Evolutionary conservation across 805 yeast species (phyloP).

Genomic region (Kuraishia borneana): DNA sequence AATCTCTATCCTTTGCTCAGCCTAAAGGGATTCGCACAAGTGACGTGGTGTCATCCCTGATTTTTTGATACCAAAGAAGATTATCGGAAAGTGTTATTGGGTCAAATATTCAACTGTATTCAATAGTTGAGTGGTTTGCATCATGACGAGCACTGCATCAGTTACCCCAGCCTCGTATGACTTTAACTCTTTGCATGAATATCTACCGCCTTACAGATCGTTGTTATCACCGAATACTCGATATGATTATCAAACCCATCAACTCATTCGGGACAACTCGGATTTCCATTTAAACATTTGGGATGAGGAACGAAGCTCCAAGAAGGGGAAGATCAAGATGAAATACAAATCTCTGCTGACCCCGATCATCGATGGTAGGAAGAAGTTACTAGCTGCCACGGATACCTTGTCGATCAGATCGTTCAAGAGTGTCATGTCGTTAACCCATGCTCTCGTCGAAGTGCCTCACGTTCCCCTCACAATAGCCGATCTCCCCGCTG

Average conservation of each 20-base stretch:
- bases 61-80: no score
- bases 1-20: no score
- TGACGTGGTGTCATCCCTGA: no score
- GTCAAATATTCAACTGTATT: no score
- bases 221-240: slow-evolving; percentile 34
- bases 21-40: no score
- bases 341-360: slow-evolving; percentile 34
- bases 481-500: slow-evolving; percentile 28
- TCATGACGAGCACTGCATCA: no score
- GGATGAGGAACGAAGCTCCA: neutral
- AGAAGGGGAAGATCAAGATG: slow-evolving; percentile 24
- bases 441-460: neutral
- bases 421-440: slow-evolving; percentile 15
- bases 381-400: slow-evolving; percentile 27
- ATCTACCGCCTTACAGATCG: slow-evolving; percentile 43
- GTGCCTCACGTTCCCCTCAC: slow-evolving; percentile 6
- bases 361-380: slow-evolving; percentile 15
- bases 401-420: slow-evolving; percentile 28
- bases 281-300: slow-evolving; percentile 13
- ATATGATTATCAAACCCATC: slow-evolving; percentile 39
- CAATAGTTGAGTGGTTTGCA: no score
- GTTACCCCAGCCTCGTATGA: no score
- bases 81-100: no score
- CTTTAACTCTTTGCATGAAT: slow-evolving; percentile 6
- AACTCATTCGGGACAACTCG: slow-evolving; percentile 17